A percentile compares a stretch with the other conserved stretches of the same genome.
These are phyloP conservation scores for Chiua virens DNA, from an alignment of 768 basidiomycete genomes.

Conservation along the genomic window DNA sequence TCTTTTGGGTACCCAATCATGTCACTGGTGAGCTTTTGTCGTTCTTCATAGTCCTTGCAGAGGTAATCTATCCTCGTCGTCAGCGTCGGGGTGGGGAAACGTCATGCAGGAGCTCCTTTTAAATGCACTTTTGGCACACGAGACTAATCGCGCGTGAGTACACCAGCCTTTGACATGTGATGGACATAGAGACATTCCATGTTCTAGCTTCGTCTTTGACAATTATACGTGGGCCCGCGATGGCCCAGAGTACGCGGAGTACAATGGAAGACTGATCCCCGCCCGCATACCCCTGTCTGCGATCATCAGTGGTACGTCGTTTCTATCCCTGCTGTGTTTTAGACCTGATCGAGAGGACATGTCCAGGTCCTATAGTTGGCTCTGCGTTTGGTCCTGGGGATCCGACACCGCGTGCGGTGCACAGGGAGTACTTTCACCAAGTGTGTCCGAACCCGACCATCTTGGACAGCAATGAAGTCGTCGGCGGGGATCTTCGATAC, in stretches of 20 bases:
- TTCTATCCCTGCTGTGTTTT: background rate
- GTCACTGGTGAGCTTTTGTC: conserved; percentile 33
- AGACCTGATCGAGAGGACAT: background rate
- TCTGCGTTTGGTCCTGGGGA: conserved; percentile 37
- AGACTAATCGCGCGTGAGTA: conserved; percentile 49
- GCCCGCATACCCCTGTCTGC: conserved; percentile 55
- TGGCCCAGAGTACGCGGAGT: conserved; percentile 43
- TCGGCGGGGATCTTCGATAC: conserved; percentile 20
- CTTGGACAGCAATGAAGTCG: conserved; percentile 27
- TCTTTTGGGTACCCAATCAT: conserved; percentile 52
- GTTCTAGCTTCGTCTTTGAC: conserved; percentile 51
- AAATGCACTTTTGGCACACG: conserved; percentile 49
- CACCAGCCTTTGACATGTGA: no score
- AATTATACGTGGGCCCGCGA: conserved; percentile 56
- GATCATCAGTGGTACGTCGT: conserved; percentile 46
- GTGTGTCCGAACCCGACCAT: conserved; percentile 46
- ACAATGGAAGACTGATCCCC: conserved; percentile 51
- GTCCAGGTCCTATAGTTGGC: conserved; percentile 44
- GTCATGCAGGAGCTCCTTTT: conserved; percentile 57
- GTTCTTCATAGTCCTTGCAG: background rate
- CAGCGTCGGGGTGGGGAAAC: conserved; percentile 63
- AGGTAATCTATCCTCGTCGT: background rate
- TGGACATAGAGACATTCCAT: background rate
- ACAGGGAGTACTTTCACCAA: conserved; percentile 42
- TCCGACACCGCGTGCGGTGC: conserved; percentile 44